Percentiles rank a stretch among this genome's conserved stretches.
Evolutionary conservation across 176 grass and related monocot genomes (phyloP).

Genomic region (Chloris gayana): DNA sequence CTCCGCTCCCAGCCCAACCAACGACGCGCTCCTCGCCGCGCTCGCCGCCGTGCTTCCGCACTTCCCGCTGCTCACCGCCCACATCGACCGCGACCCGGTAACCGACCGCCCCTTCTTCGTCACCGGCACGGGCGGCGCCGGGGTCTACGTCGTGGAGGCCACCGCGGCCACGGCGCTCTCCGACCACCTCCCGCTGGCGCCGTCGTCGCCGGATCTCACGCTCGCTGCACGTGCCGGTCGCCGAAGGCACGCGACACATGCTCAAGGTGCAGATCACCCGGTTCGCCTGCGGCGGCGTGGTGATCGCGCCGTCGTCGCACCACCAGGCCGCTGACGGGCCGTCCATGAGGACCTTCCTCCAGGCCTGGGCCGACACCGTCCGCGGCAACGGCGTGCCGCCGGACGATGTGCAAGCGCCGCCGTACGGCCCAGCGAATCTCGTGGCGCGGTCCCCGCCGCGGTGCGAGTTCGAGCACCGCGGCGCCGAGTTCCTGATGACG

Average conservation of each 20-base stretch:
- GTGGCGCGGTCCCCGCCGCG: conserved; percentile 35
- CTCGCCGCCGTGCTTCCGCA: conserved; percentile 31
- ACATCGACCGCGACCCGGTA: background rate
- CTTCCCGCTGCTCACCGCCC: conserved; percentile 49
- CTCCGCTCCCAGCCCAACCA: conserved; percentile 43
- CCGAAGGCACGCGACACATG: background rate
- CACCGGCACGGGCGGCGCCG: conserved; percentile 8
- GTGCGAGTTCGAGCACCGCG: conserved; percentile 56
- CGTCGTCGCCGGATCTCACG: conserved; percentile 18
- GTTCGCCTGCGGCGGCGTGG: conserved; percentile 52
- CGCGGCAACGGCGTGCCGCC: background rate
- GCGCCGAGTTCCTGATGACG: conserved; percentile 39
- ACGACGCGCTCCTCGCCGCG: conserved; percentile 12
- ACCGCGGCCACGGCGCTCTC: conserved; percentile 27
- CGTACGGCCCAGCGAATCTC: conserved; percentile 35
- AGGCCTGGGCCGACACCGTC: conserved; percentile 44
- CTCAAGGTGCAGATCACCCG: conserved; percentile 58
- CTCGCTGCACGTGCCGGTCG: conserved; percentile 22
- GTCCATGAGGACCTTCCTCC: conserved; percentile 52
- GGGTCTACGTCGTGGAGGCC: conserved; percentile 42
- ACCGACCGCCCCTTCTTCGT: conserved; percentile 13
- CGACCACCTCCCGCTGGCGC: conserved; percentile 44
- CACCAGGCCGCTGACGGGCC: conserved; percentile 55
- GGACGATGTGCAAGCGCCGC: background rate
- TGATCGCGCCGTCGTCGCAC: conserved; percentile 38